Conservation (phyloP, 2,329 filamentous ascomycete species). For the Aspergillus fructus region DNA sequence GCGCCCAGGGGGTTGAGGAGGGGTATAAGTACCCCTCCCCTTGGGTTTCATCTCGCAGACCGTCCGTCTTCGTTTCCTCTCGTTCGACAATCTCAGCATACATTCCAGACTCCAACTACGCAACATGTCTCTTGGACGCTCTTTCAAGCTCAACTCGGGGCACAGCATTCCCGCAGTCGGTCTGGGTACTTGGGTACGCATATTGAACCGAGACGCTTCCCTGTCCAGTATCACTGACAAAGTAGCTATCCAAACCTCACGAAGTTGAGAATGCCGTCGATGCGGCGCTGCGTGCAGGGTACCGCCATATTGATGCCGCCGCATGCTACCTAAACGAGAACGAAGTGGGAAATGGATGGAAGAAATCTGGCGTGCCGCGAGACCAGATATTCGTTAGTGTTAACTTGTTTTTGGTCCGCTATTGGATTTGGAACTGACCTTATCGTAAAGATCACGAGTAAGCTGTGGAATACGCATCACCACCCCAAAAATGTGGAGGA, state of each 20-base stretch:
- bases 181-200: constrained; percentile 42
- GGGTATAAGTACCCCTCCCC: neutral
- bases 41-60: neutral
- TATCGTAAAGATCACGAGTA: constrained; percentile 49
- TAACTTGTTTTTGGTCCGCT: neutral
- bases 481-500: constrained; percentile 50
- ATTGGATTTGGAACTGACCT: neutral
- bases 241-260: constrained; percentile 35
- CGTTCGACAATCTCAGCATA: neutral
- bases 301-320: constrained; percentile 48
- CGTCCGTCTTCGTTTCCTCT: neutral
- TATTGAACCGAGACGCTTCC: neutral
- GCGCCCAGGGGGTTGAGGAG: neutral
- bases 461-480: constrained; percentile 60
- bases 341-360: constrained; percentile 33
- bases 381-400: constrained; percentile 32
- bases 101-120: neutral
- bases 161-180: constrained; percentile 44
- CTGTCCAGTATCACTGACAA: neutral
- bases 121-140: constrained; percentile 34
- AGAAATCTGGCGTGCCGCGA: constrained; percentile 32
- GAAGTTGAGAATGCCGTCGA: constrained; percentile 52
- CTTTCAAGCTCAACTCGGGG: constrained; percentile 44
- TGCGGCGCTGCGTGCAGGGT: constrained; percentile 41
- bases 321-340: constrained; percentile 37